Evolutionary conservation across 2,329 filamentous ascomycete species (phyloP).

Genomic region (Berkeleyomyces basicola): DNA sequence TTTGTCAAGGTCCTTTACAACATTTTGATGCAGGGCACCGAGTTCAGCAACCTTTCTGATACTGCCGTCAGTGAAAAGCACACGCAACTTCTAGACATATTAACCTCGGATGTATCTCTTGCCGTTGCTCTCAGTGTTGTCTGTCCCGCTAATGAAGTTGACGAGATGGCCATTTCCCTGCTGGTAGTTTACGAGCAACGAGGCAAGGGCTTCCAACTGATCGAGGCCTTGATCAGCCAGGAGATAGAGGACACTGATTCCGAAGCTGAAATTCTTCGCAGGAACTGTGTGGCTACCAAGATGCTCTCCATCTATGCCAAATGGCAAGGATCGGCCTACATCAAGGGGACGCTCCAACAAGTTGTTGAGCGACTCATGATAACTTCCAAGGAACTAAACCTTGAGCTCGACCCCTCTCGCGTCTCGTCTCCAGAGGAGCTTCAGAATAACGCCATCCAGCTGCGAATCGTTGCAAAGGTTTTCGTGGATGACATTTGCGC

Average conservation of each 20-base stretch:
- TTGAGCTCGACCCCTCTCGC: conserved; percentile 49
- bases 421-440: conserved; percentile 44
- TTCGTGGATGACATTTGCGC: conserved; percentile 56
- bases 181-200: conserved; percentile 54
- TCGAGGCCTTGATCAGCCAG: conserved; percentile 51
- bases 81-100: conserved; percentile 44
- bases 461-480: conserved; percentile 50
- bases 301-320: conserved; percentile 56
- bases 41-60: conserved; percentile 53
- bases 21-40: conserved; percentile 53
- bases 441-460: conserved; percentile 47
- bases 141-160: conserved; percentile 51
- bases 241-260: conserved; percentile 55
- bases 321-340: conserved; percentile 50
- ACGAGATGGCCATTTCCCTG: conserved; percentile 50
- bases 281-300: conserved; percentile 55
- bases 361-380: conserved; percentile 49
- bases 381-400: conserved; percentile 48
- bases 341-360: conserved; percentile 47
- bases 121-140: conserved; percentile 47
- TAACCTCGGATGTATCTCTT: conserved; percentile 45
- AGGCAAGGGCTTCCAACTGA: conserved; percentile 43
- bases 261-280: conserved; percentile 49
- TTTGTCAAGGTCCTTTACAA: conserved; percentile 56
- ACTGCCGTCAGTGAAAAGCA: conserved; percentile 53